phyloP scores from a whole-genome alignment of 2,329 filamentous ascomycete species.

The Coniella vitis region DNA sequence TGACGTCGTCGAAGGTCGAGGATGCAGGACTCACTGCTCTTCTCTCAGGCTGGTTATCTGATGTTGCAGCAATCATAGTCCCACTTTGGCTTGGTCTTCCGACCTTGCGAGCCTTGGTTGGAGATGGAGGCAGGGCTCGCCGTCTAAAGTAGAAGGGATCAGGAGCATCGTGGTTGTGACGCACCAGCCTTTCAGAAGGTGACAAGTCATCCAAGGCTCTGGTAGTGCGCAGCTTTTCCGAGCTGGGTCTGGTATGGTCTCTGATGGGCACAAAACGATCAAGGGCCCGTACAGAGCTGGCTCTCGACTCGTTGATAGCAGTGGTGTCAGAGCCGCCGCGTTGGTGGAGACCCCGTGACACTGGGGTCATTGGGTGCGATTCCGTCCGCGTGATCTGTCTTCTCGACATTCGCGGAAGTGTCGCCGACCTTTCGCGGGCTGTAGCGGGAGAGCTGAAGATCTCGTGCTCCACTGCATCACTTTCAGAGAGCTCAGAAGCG shows the following conservation, averaged over 20 bases:
- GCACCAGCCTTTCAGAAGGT: slow-evolving; percentile 35
- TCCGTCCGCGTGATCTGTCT: slow-evolving; percentile 11
- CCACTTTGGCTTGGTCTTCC: slow-evolving; percentile 8
- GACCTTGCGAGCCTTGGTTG: slow-evolving; percentile 11
- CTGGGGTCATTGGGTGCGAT: neutral
- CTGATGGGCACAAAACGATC: slow-evolving; percentile 48
- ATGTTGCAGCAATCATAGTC: slow-evolving; percentile 8
- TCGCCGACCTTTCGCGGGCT: neutral
- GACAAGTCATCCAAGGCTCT: slow-evolving; percentile 37
- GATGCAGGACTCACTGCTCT: slow-evolving; percentile 4
- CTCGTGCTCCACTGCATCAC: neutral
- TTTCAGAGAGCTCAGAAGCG: neutral
- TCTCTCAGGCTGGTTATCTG: slow-evolving; percentile 5
- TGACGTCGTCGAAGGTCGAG: too few relatives aligned
- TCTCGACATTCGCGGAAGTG: slow-evolving; percentile 6
- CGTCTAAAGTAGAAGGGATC: slow-evolving; percentile 37
- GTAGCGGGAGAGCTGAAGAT: neutral
- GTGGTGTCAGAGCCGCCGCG: slow-evolving; percentile 10
- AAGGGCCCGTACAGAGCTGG: slow-evolving; percentile 21
- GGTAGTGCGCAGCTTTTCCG: slow-evolving; percentile 40
- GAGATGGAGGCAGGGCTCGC: slow-evolving; percentile 18
- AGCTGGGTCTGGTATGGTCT: slow-evolving; percentile 26
- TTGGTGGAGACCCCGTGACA: slow-evolving; percentile 1
- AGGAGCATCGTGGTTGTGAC: slow-evolving; percentile 32
- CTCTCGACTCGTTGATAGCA: slow-evolving; percentile 1